These are phyloP conservation scores for Lathyrus oleraceus DNA, from an alignment of 306 rosid species.

Conservation along the genomic window DNA sequence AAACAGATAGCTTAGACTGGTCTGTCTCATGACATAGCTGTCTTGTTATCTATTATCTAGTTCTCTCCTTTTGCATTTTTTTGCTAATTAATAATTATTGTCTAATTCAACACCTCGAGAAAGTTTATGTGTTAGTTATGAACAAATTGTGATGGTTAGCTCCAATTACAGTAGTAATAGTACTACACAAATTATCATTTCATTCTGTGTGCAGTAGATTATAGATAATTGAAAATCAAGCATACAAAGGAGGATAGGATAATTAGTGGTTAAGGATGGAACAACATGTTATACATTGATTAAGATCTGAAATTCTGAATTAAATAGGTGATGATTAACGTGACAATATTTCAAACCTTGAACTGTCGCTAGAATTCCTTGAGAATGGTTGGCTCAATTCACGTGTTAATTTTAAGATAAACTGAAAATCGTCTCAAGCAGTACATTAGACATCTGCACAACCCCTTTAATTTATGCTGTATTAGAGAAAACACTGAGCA, in stretches of 20 bases:
- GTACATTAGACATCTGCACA: not conserved
- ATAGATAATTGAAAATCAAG: slow-evolving; percentile 25
- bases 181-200: slow-evolving; percentile 11
- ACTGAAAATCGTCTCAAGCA: slow-evolving; percentile 13
- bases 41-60: slow-evolving; percentile 23
- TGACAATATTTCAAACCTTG: slow-evolving; percentile 4
- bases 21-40: slow-evolving; percentile 10
- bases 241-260: slow-evolving; percentile 2
- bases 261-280: slow-evolving; percentile 6
- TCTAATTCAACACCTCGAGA: not conserved
- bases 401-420: not conserved
- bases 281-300: slow-evolving; percentile 6
- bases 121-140: slow-evolving; percentile 9
- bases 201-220: not conserved
- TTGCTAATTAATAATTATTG: not conserved
- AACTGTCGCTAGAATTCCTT: slow-evolving; percentile 14
- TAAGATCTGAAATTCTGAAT: slow-evolving; percentile 11
- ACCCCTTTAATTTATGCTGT: not conserved
- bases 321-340: slow-evolving; percentile 9
- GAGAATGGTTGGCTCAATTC: slow-evolving; percentile 18
- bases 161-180: not conserved
- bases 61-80: not conserved
- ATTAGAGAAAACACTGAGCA: not conserved
- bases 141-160: slow-evolving; percentile 17
- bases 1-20: slow-evolving; percentile 15